Evolutionary conservation across 2,329 filamentous ascomycete genomes (phyloP).

Genomic region (Capronia americana): DNA sequence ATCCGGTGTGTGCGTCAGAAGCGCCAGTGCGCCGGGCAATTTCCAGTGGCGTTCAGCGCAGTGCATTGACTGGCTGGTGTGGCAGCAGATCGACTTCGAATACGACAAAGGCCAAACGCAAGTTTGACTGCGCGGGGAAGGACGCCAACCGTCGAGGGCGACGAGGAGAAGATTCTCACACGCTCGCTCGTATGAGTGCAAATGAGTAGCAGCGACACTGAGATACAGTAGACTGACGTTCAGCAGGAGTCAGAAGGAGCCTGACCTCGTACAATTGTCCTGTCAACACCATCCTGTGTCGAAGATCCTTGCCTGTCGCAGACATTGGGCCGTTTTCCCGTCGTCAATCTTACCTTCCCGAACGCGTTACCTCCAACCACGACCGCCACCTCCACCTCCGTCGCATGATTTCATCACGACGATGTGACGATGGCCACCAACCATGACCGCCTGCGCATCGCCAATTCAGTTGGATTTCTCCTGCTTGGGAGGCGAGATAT

Average conservation of each 20-base stretch:
- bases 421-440: constrained; percentile 5
- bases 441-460: not conserved
- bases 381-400: not conserved
- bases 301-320: not conserved
- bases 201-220: not conserved
- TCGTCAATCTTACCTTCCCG: not conserved
- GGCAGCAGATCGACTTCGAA: not conserved
- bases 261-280: not conserved
- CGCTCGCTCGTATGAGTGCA: not conserved
- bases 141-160: not conserved
- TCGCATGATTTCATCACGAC: constrained; percentile 24
- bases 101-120: not conserved
- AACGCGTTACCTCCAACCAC: not conserved
- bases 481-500: not conserved
- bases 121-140: constrained; percentile 2
- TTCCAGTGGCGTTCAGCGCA: constrained; percentile 5
- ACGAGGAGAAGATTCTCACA: not conserved
- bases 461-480: not conserved
- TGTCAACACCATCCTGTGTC: too few species aligned
- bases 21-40: not conserved
- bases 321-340: not conserved
- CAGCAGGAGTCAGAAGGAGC: not conserved
- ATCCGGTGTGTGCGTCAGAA: not conserved
- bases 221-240: not conserved
- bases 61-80: not conserved